These are phyloP conservation scores for Yarrowia deformans DNA, from an alignment of 805 yeast genomes.

Conservation along the genomic window DNA sequence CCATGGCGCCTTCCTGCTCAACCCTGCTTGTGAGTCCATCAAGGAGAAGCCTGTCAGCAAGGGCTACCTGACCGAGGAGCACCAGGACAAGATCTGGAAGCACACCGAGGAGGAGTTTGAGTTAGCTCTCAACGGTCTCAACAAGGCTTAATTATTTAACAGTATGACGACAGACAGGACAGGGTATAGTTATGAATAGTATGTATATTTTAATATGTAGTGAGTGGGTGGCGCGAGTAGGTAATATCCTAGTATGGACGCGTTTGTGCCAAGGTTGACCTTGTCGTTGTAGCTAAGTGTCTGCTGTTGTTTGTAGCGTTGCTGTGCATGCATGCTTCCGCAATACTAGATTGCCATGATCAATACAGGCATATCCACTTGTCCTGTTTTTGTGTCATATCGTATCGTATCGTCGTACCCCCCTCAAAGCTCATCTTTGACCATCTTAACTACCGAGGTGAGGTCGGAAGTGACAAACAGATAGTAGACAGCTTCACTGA, in stretches of 20 bases:
- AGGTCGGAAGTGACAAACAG: slow-evolving; percentile 16
- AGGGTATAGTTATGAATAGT: neutral
- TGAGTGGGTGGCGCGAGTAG: too few relatives aligned
- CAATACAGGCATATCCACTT: too few relatives aligned
- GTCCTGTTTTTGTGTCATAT: neutral
- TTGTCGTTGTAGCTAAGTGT: too few relatives aligned
- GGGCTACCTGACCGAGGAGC: slow-evolving; percentile 41
- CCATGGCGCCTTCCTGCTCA: slow-evolving; percentile 43
- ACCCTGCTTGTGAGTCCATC: slow-evolving; percentile 39
- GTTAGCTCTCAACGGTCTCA: slow-evolving; percentile 39
- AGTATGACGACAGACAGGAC: neutral
- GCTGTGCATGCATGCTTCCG: too few relatives aligned
- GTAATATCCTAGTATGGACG: too few relatives aligned
- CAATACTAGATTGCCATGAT: too few relatives aligned
- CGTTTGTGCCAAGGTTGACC: too few relatives aligned
- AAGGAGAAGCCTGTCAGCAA: slow-evolving; percentile 39
- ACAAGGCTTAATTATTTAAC: slow-evolving; percentile 20
- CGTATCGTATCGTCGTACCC: neutral
- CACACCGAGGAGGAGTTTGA: slow-evolving; percentile 45
- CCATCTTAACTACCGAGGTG: neutral
- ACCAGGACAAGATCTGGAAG: slow-evolving; percentile 46
- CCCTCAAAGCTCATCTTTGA: slow-evolving; percentile 6
- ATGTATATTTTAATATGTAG: neutral
- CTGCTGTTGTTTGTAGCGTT: too few relatives aligned
- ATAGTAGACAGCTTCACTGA: slow-evolving; percentile 22